Evolutionary conservation across 2,329 filamentous ascomycete species (phyloP).

Genomic region (Fusarium bulbicola): DNA sequence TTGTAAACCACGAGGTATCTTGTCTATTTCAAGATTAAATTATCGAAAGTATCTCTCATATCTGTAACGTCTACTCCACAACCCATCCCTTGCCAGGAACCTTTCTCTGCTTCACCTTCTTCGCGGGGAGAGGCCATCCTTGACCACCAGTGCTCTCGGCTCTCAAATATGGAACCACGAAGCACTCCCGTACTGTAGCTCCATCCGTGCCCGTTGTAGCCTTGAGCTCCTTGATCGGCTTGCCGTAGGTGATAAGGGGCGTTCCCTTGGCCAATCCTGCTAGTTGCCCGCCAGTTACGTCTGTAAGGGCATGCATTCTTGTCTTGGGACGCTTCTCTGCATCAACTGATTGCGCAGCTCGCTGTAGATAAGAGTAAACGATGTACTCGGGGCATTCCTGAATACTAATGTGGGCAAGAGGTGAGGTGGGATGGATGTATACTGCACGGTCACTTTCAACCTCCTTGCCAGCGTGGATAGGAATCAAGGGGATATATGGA

Average conservation of each 20-base stretch:
- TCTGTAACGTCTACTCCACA: conserved; percentile 58
- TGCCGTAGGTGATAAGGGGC: conserved; percentile 83
- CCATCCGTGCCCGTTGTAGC: conserved; percentile 50
- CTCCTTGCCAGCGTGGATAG: conserved; percentile 60
- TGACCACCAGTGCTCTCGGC: conserved; percentile 72
- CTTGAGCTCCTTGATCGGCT: conserved; percentile 86
- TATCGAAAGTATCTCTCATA: background rate
- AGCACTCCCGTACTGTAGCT: conserved; percentile 72
- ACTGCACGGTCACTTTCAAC: conserved; percentile 71
- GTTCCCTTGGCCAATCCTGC: conserved; percentile 84
- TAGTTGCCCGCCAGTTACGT: conserved; percentile 79
- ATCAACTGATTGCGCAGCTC: conserved; percentile 61
- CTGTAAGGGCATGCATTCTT: conserved; percentile 87
- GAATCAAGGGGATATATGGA: conserved; percentile 86
- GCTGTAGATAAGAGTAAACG: conserved; percentile 87
- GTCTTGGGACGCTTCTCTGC: conserved; percentile 72
- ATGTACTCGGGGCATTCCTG: conserved; percentile 87
- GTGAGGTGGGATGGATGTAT: conserved; percentile 87
- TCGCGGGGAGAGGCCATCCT: conserved; percentile 87
- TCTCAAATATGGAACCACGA: conserved; percentile 80
- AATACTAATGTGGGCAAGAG: conserved; percentile 74
- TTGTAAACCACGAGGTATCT: conserved; percentile 34
- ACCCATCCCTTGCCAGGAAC: conserved; percentile 79
- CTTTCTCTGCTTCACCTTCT: conserved; percentile 83
- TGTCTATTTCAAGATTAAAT: conserved; percentile 28